These are phyloP conservation scores for Bruguiera parviflora DNA, from an alignment of 345 rosid species.

Conservation along the genomic window DNA sequence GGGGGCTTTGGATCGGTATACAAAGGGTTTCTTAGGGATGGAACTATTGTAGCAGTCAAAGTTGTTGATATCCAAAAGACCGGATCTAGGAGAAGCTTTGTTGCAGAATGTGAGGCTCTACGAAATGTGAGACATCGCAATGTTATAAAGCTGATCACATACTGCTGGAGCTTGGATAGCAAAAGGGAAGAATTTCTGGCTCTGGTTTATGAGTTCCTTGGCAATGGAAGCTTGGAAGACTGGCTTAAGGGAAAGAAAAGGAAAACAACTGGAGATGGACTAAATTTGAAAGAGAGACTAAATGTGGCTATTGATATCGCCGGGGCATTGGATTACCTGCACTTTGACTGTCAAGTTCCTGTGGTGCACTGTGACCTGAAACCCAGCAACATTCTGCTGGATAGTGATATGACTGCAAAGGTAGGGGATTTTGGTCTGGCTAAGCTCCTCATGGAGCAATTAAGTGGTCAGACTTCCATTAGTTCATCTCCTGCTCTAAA, in stretches of 20 bases:
- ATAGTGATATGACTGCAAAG: conserved; percentile 46
- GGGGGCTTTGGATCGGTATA: conserved; percentile 44
- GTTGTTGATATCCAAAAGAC: conserved; percentile 33
- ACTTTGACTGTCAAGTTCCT: conserved; percentile 41
- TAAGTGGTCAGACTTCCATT: conserved; percentile 22
- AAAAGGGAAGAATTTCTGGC: conserved; percentile 45
- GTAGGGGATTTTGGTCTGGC: conserved; percentile 59
- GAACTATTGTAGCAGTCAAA: conserved; percentile 38
- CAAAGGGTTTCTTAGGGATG: conserved; percentile 30
- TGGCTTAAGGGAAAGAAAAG: conserved; percentile 41
- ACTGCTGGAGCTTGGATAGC: conserved; percentile 46
- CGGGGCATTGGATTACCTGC: conserved; percentile 45
- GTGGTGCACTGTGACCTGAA: conserved; percentile 60
- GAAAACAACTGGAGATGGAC: conserved; percentile 27
- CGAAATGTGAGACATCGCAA: conserved; percentile 47
- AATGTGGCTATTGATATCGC: conserved; percentile 46
- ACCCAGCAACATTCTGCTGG: conserved; percentile 40
- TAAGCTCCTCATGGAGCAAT: conserved; percentile 25
- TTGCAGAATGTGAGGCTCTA: conserved; percentile 49
- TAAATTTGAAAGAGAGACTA: conserved; percentile 42
- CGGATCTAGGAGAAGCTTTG: conserved; percentile 42
- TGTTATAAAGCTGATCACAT: conserved; percentile 49
- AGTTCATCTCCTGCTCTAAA: conserved; percentile 37
- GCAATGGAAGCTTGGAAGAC: conserved; percentile 46
- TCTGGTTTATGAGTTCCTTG: conserved; percentile 46